phyloP scores from a whole-genome alignment of 768 basidiomycete species.

The Gloeostereum incarnatum region DNA sequence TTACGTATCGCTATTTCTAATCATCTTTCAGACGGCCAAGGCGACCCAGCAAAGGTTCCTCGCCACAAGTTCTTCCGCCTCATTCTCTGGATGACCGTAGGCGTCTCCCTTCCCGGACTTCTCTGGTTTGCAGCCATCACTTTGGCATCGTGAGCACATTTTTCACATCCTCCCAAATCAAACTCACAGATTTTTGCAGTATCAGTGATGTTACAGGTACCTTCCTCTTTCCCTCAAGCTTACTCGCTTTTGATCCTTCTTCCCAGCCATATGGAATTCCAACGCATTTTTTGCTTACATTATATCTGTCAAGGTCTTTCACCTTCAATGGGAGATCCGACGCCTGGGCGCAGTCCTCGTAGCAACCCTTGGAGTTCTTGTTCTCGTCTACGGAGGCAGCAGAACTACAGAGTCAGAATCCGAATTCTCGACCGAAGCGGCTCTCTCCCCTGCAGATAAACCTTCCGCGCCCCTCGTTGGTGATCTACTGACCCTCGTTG shows the following conservation, averaged over 20 bases:
- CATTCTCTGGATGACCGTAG: conserved; percentile 25
- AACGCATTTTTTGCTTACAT: conserved; percentile 90
- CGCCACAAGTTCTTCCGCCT: conserved; percentile 42
- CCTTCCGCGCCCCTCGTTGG: conserved; percentile 56
- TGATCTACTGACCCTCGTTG: conserved; percentile 63
- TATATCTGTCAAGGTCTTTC: conserved; percentile 66
- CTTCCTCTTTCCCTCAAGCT: neutral
- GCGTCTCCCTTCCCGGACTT: conserved; percentile 53
- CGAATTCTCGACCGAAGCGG: conserved; percentile 6
- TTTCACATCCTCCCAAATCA: conserved; percentile 5
- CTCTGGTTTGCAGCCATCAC: conserved; percentile 72
- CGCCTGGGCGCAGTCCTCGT: conserved; percentile 66
- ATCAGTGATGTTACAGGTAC: conserved; percentile 75
- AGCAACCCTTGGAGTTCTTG: conserved; percentile 73
- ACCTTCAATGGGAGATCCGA: conserved; percentile 50
- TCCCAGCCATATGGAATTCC: conserved; percentile 69
- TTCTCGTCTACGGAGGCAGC: conserved; percentile 76
- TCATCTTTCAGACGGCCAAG: conserved; percentile 37
- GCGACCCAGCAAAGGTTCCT: conserved; percentile 21
- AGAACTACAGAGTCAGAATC: conserved; percentile 13
- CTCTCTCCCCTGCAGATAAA: conserved; percentile 11
- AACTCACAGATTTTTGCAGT: conserved; percentile 25
- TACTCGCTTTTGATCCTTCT: conserved; percentile 7
- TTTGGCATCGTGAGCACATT: conserved; percentile 24
- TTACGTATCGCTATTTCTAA: conserved; percentile 41